phyloP scores from a whole-genome alignment of 2,329 filamentous ascomycete genomes.

The Penicillium rolfsii region DNA sequence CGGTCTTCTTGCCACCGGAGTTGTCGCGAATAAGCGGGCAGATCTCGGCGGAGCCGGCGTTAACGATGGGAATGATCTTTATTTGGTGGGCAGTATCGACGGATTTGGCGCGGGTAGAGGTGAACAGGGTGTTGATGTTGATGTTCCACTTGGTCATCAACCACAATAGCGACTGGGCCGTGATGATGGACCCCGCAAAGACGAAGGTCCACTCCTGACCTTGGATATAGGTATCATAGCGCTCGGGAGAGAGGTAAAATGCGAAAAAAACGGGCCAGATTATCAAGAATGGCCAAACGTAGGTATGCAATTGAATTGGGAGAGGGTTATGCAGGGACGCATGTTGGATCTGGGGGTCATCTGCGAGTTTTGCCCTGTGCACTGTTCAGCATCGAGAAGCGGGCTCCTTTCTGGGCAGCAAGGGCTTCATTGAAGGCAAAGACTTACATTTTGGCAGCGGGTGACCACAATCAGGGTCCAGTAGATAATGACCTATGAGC shows the following conservation, averaged over 20 bases:
- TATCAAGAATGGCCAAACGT: constrained; percentile 90
- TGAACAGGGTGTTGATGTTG: constrained; percentile 80
- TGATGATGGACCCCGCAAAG: constrained; percentile 86
- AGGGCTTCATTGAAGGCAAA: constrained; percentile 11
- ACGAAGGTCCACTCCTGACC: constrained; percentile 99
- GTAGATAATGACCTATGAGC: constrained; percentile 27
- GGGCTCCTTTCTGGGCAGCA: background rate
- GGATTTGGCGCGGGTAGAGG: constrained; percentile 68
- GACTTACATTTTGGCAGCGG: constrained; percentile 39
- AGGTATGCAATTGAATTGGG: constrained; percentile 77
- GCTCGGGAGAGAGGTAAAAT: constrained; percentile 78
- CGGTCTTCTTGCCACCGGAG: constrained; percentile 71
- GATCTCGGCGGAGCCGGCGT: constrained; percentile 87
- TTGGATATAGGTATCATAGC: constrained; percentile 88
- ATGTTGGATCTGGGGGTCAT: constrained; percentile 85
- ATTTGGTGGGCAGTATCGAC: constrained; percentile 80
- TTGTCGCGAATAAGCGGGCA: constrained; percentile 78
- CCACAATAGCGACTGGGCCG: constrained; percentile 85
- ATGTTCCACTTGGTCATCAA: constrained; percentile 98
- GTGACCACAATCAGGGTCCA: constrained; percentile 37
- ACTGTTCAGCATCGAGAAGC: constrained; percentile 13
- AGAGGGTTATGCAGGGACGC: constrained; percentile 88
- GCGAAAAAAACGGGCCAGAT: constrained; percentile 91
- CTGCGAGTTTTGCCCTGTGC: constrained; percentile 77
- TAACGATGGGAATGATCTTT: constrained; percentile 87